Percentiles rank a stretch among this genome's conserved stretches.
These are phyloP conservation scores for Cicer cuneatum DNA, from an alignment of 306 rosid genomes.

Conservation along the genomic window DNA sequence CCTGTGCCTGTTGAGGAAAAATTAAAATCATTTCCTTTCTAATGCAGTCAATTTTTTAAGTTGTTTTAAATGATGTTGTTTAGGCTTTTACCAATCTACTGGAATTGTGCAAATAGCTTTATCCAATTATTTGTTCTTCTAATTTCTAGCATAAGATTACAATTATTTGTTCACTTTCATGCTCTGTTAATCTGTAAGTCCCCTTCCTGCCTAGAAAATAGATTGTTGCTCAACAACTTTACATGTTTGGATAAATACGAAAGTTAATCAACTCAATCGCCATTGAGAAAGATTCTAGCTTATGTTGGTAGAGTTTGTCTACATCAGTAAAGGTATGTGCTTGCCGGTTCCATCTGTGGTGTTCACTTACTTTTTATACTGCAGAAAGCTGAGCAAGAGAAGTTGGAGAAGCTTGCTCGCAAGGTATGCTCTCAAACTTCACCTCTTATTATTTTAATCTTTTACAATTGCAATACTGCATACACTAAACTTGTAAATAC, in stretches of 20 bases:
- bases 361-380: constrained; percentile 41
- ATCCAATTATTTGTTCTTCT: neutral
- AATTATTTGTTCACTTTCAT: constrained; percentile 7
- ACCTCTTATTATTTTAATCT: constrained; percentile 13
- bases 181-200: constrained; percentile 5
- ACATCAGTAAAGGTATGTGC: constrained; percentile 20
- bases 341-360: constrained; percentile 23
- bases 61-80: constrained; percentile 3
- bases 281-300: neutral
- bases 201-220: neutral
- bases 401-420: constrained; percentile 89
- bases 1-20: constrained; percentile 16
- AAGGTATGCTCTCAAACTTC: constrained; percentile 55
- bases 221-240: constrained; percentile 24
- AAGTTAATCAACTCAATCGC: neutral
- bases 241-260: constrained; percentile 28
- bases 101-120: constrained; percentile 5
- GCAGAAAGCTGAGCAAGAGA: constrained; percentile 85
- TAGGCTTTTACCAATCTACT: constrained; percentile 19
- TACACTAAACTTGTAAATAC: constrained; percentile 2
- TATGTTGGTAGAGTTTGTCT: constrained; percentile 10
- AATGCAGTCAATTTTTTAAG: neutral
- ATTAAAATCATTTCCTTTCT: neutral
- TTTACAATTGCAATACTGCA: neutral
- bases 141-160: neutral